Evolutionary conservation across 345 rosid genomes (phyloP).

Genomic region (Balakata baccata): DNA sequence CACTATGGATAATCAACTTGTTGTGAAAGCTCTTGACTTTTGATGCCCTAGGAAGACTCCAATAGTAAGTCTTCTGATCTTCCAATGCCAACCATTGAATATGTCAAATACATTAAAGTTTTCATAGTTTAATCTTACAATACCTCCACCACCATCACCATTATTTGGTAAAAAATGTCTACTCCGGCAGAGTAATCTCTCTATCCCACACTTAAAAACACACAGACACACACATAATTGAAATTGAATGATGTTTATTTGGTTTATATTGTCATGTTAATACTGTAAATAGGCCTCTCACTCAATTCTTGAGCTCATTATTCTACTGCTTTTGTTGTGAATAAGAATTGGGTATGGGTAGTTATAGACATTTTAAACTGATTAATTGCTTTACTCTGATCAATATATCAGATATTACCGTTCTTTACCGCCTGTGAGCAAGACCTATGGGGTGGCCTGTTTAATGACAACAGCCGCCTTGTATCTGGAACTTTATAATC

Average conservation of each 20-base stretch:
- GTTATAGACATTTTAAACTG: background rate
- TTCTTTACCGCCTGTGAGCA: constrained; percentile 69
- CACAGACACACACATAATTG: too few species aligned
- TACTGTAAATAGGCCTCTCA: background rate
- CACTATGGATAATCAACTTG: background rate
- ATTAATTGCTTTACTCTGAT: background rate
- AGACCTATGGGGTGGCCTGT: constrained; percentile 58
- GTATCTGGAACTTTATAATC: constrained; percentile 39
- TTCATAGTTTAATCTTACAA: background rate
- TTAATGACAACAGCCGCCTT: constrained; percentile 50
- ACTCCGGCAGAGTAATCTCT: constrained; percentile 54
- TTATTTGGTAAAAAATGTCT: constrained; percentile 37
- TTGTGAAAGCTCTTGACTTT: background rate
- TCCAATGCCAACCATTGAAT: background rate
- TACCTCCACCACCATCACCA: background rate
- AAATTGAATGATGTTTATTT: background rate
- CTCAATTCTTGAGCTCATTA: background rate
- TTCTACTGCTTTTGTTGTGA: background rate
- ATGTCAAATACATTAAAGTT: background rate
- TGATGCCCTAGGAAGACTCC: background rate
- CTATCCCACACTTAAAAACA: background rate
- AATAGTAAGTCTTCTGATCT: constrained; percentile 14
- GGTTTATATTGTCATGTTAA: background rate
- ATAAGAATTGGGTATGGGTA: background rate
- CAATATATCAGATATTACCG: constrained; percentile 40